Conservation (phyloP, 345 rosid genomes). For the Salix viminalis region DNA sequence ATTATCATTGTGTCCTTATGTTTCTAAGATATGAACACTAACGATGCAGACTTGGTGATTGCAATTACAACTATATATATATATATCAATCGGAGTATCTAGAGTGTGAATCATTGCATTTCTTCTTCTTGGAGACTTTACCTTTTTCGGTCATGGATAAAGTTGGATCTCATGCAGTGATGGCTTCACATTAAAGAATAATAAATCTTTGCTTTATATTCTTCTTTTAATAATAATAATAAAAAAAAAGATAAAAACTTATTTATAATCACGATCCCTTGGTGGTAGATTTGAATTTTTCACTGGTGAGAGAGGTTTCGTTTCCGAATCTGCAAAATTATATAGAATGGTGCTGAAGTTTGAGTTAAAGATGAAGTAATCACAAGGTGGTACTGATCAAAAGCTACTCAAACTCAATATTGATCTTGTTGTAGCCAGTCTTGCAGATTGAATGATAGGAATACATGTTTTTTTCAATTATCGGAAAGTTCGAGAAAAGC, state of each 20-base stretch:
- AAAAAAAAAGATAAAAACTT: no score
- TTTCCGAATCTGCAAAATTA: no score
- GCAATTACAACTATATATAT: background rate
- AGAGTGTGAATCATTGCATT: slow-evolving; percentile 5
- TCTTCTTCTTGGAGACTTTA: background rate
- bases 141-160: background rate
- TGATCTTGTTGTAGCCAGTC: background rate
- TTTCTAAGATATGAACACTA: slow-evolving; percentile 4
- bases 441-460: no score
- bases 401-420: background rate
- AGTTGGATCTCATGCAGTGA: background rate
- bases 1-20: slow-evolving; percentile 8
- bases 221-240: no score
- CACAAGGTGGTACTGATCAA: background rate
- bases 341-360: background rate
- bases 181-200: background rate
- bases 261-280: background rate
- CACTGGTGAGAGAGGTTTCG: background rate
- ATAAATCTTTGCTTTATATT: background rate
- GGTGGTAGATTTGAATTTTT: background rate
- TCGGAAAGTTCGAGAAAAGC: no score
- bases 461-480: no score
- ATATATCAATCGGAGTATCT: background rate
- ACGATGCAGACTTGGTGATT: background rate
- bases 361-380: background rate